Conservation (phyloP, 371 early-diverging fungal genomes). For the Coelomomyces lativittatus region DNA sequence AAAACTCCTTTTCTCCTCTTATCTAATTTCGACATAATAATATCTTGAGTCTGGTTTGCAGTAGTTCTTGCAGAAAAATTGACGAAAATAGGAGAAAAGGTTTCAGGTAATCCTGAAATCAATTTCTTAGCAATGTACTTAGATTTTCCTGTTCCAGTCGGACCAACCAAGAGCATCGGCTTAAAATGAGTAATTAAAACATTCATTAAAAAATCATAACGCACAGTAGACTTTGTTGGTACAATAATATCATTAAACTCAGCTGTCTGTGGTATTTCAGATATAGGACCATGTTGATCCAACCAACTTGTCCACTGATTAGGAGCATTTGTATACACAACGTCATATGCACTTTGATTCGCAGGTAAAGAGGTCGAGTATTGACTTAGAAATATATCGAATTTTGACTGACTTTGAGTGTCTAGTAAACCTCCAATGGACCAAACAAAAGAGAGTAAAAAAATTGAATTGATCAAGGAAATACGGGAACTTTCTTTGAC, state of each 20-base stretch:
- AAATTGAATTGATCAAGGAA: neutral
- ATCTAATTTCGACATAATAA: conserved; percentile 34
- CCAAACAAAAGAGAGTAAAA: conserved; percentile 10
- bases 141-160: conserved; percentile 42
- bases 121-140: conserved; percentile 33
- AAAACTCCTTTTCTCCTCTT: conserved; percentile 40
- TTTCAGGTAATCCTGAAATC: conserved; percentile 17
- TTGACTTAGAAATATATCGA: conserved; percentile 16
- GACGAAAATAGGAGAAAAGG: conserved; percentile 21
- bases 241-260: conserved; percentile 38
- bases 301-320: conserved; percentile 24
- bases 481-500: neutral
- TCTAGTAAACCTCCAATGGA: conserved; percentile 27
- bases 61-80: conserved; percentile 36
- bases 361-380: conserved; percentile 3
- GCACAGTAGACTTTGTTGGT: conserved; percentile 33
- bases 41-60: conserved; percentile 37
- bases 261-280: conserved; percentile 18
- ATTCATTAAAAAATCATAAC: conserved; percentile 24
- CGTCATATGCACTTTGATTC: conserved; percentile 23
- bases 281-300: conserved; percentile 8
- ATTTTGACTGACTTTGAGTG: conserved; percentile 19
- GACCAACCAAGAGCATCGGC: conserved; percentile 25
- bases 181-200: conserved; percentile 15
- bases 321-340: conserved; percentile 7